These are phyloP conservation scores for Cinnamomum chago DNA, from an alignment of 164 flowering plant genomes.

Conservation along the genomic window DNA sequence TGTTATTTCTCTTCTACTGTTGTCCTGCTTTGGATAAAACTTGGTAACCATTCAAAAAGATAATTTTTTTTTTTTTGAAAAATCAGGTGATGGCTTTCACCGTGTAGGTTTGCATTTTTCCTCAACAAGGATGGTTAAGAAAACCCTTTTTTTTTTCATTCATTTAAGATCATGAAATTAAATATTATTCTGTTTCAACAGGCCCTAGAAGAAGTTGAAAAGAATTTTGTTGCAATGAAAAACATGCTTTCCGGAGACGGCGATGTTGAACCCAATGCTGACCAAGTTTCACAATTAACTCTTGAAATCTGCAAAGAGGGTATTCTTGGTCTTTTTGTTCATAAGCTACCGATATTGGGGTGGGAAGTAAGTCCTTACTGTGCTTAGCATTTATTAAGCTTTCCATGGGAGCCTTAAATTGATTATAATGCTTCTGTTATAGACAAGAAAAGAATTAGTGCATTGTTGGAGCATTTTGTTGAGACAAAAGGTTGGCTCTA, in stretches of 20 bases:
- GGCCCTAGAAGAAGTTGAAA: slow-evolving; percentile 96
- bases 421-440: slow-evolving; percentile 14
- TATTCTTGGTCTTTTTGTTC: slow-evolving; percentile 70
- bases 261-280: slow-evolving; percentile 71
- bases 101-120: background rate
- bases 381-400: background rate
- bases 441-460: slow-evolving; percentile 92
- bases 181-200: slow-evolving; percentile 15
- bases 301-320: slow-evolving; percentile 81
- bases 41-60: no score
- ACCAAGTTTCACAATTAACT: slow-evolving; percentile 65
- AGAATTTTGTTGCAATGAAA: slow-evolving; percentile 70
- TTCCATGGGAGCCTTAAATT: slow-evolving; percentile 1
- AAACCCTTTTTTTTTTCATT: background rate
- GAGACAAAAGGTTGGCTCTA: slow-evolving; percentile 71
- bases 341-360: slow-evolving; percentile 69
- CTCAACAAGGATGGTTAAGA: no score
- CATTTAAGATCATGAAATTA: background rate
- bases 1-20: no score
- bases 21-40: no score
- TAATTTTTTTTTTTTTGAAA: background rate
- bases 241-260: slow-evolving; percentile 88
- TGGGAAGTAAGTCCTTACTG: slow-evolving; percentile 77
- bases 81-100: background rate
- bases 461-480: slow-evolving; percentile 87